Conservation (phyloP, 176 grass and related monocot genomes). For the Hsuehochloa calcarea region DNA sequence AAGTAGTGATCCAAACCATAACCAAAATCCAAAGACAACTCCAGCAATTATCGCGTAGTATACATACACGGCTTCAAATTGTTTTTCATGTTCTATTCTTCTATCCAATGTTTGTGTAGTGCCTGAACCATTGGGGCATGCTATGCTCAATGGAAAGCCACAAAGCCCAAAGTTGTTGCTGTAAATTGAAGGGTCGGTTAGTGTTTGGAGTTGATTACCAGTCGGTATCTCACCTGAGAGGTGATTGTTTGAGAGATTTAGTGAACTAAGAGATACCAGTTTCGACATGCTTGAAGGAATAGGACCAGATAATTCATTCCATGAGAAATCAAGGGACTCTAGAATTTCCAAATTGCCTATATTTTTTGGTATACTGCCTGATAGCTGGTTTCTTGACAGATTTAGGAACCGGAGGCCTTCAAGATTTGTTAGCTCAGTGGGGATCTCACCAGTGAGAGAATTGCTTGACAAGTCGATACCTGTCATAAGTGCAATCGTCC, state of each 20-base stretch:
- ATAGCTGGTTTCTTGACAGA: conserved; percentile 29
- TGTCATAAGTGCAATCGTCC: neutral
- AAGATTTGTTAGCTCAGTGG: neutral
- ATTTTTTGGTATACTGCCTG: conserved; percentile 2
- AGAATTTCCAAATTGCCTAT: conserved; percentile 25
- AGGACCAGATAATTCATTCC: conserved; percentile 33
- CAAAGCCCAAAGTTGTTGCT: conserved; percentile 31
- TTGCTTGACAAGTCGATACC: conserved; percentile 20
- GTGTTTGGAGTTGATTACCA: conserved; percentile 41
- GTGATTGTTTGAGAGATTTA: conserved; percentile 27
- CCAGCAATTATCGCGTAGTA: conserved; percentile 21
- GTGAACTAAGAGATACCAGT: conserved; percentile 7
- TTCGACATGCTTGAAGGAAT: conserved; percentile 27
- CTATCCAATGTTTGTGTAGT: neutral
- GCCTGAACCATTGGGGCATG: neutral
- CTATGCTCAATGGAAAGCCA: neutral
- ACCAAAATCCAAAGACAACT: conserved; percentile 17
- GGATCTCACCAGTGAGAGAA: conserved; percentile 20
- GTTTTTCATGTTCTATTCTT: neutral
- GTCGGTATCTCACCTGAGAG: conserved; percentile 34
- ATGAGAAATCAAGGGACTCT: conserved; percentile 37
- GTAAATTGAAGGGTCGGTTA: conserved; percentile 36
- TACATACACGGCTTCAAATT: conserved; percentile 3
- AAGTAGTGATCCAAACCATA: conserved; percentile 29
- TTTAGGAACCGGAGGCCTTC: conserved; percentile 23